phyloP scores from a whole-genome alignment of 352 stramenopile species.

The Pythium dissimile region DNA sequence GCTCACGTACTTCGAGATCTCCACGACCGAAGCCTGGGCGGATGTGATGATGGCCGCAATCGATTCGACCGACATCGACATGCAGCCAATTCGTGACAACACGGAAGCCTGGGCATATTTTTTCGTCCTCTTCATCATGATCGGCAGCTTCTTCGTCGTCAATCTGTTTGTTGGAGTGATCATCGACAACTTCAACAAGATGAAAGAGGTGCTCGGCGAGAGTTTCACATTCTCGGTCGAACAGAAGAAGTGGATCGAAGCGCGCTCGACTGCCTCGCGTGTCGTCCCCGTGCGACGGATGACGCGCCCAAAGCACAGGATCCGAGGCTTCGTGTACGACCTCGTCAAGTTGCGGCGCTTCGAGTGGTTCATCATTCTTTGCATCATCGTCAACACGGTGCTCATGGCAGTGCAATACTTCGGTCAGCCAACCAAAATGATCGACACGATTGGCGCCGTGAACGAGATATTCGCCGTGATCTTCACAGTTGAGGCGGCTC shows the following conservation, averaged over 20 bases:
- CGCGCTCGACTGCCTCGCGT: slow-evolving; percentile 59
- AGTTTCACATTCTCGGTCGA: slow-evolving; percentile 86
- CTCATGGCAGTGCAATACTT: slow-evolving; percentile 88
- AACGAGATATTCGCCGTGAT: slow-evolving; percentile 88
- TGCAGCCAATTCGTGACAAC: slow-evolving; percentile 89
- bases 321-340: slow-evolving; percentile 63
- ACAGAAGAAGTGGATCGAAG: slow-evolving; percentile 90
- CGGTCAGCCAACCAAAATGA: slow-evolving; percentile 61
- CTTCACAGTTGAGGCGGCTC: slow-evolving; percentile 84
- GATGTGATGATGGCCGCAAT: slow-evolving; percentile 90
- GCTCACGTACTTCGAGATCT: slow-evolving; percentile 91
- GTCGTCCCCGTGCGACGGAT: slow-evolving; percentile 58
- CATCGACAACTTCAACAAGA: slow-evolving; percentile 93
- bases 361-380: slow-evolving; percentile 86
- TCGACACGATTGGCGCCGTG: slow-evolving; percentile 48
- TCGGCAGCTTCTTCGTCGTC: slow-evolving; percentile 92
- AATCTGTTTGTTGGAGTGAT: slow-evolving; percentile 94
- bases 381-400: slow-evolving; percentile 89
- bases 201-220: slow-evolving; percentile 75
- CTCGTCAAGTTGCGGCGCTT: slow-evolving; percentile 68
- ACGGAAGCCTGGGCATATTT: slow-evolving; percentile 80
- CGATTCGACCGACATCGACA: slow-evolving; percentile 86
- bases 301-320: slow-evolving; percentile 42
- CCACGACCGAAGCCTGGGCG: slow-evolving; percentile 90
- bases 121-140: slow-evolving; percentile 90